Evolutionary conservation across 2,329 filamentous ascomycete species (phyloP), one percentile per base, ranked within the genome.

Genomic region (Graphium sp.): DNA sequence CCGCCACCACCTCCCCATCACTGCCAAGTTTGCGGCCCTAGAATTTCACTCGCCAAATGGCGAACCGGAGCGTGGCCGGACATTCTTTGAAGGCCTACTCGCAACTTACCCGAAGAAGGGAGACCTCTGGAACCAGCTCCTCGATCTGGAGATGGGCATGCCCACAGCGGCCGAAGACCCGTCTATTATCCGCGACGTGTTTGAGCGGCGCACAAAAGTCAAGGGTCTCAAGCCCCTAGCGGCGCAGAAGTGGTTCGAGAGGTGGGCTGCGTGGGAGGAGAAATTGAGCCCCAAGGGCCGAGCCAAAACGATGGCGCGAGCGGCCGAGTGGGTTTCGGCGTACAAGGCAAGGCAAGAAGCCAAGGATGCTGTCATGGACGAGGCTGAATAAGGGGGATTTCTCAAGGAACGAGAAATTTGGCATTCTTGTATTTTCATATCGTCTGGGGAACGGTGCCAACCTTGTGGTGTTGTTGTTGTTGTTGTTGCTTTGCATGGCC

Each of bases 211-310:
- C 44, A 61, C 67, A 16, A 71, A 66, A 39, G 64, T 65, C 21
- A 74, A 72, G 54, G 63, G 65, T 2, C 59, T 93, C 40, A 93
- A 92, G 62, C 69, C 78, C 22, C 74, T 81, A 47, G 70, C 84
- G 46, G 84, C 84, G 11, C 75, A 77, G 56, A 77, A 74, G 45
- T 81, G 92, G 61, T 98, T 95, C 56, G 82, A 82, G 56, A 69
- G 80, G 40, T 98, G 89, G 89, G 68, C 78, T 32, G 71, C 78
- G 39, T 95, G 83, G 69, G 89, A 98, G 58, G 73, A 77, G 53
- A 66, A 65, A 48, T 55, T 69, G 33, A 82, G 80, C 2, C 57
- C 63, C 36, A 81, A 80, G 60, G 68, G 64, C 39, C 60, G 71
- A 27, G 77, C 82, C 46, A 66, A 63, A 40, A 80, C 36, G 84